Percentiles rank a stretch among this genome's conserved stretches.
Conservation (phyloP, 352 stramenopile species). For the Paralagenidium karlingii region DNA sequence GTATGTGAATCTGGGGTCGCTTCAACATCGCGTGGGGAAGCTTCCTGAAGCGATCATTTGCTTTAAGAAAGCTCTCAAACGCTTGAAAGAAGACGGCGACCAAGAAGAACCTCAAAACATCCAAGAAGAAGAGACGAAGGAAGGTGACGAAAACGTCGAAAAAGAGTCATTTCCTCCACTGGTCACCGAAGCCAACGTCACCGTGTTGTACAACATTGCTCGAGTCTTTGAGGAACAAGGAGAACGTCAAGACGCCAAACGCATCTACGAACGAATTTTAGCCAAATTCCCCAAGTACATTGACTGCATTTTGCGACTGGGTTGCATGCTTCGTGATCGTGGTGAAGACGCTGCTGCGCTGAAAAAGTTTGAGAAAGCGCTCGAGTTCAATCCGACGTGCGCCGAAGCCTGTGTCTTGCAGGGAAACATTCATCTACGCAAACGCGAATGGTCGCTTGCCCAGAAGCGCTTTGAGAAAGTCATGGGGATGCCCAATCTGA, state of each 20-base stretch:
- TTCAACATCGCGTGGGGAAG: conserved; percentile 80
- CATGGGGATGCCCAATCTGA: conserved; percentile 91
- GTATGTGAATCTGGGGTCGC: conserved; percentile 71
- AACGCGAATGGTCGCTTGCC: conserved; percentile 91
- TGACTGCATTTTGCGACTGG: conserved; percentile 88
- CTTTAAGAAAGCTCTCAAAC: conserved; percentile 76
- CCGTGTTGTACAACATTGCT: conserved; percentile 93
- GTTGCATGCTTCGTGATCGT: conserved; percentile 89
- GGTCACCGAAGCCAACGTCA: conserved; percentile 75
- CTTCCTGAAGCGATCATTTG: conserved; percentile 84
- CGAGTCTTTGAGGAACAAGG: conserved; percentile 90
- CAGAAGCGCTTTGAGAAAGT: conserved; percentile 89
- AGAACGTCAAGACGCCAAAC: conserved; percentile 80
- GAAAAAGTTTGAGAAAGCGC: conserved; percentile 89
- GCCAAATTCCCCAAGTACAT: conserved; percentile 90
- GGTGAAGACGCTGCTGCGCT: conserved; percentile 82
- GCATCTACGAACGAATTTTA: conserved; percentile 91
- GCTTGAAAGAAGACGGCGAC: conserved; percentile 17
- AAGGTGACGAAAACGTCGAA: not conserved
- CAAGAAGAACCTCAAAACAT: conserved; percentile 9
- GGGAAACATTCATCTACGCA: conserved; percentile 92
- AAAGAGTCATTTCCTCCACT: conserved; percentile 24
- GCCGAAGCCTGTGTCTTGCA: conserved; percentile 90
- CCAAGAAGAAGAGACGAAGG: conserved; percentile 9
- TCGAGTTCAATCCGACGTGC: conserved; percentile 84